A percentile compares a stretch with the other conserved stretches of the same genome.
Conservation (phyloP, 495 filamentous ascomycete species). For the Pseudoneurospora amorphoporcata region DNA sequence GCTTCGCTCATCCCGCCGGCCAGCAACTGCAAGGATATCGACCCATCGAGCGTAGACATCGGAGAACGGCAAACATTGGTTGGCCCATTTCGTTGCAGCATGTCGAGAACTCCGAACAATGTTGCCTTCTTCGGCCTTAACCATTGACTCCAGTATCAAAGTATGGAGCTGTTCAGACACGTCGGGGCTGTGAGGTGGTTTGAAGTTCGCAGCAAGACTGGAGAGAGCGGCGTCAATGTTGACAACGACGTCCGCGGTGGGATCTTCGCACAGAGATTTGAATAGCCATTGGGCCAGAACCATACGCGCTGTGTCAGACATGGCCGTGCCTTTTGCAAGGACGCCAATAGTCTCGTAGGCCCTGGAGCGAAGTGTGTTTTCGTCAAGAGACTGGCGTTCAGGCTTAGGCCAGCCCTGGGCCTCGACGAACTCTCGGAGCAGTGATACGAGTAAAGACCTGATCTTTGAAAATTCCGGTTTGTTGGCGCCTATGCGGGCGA, state of each 20-base stretch:
- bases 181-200: slow-evolving; percentile 29
- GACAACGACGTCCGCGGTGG: slow-evolving; percentile 62
- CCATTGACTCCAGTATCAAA: slow-evolving; percentile 61
- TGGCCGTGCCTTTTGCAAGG: slow-evolving; percentile 47
- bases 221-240: slow-evolving; percentile 85
- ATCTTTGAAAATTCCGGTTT: slow-evolving; percentile 44
- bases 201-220: slow-evolving; percentile 48
- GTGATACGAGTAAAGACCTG: slow-evolving; percentile 58
- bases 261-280: slow-evolving; percentile 67
- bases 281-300: slow-evolving; percentile 70
- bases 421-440: slow-evolving; percentile 64
- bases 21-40: slow-evolving; percentile 67
- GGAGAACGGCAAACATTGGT: slow-evolving; percentile 71
- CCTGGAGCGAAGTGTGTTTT: slow-evolving; percentile 56
- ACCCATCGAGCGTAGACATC: slow-evolving; percentile 81
- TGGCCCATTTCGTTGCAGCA: slow-evolving; percentile 79
- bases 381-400: slow-evolving; percentile 43
- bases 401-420: slow-evolving; percentile 75
- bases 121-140: slow-evolving; percentile 38
- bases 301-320: slow-evolving; percentile 39
- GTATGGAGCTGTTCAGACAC: slow-evolving; percentile 27
- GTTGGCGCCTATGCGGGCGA: slow-evolving; percentile 60
- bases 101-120: slow-evolving; percentile 61
- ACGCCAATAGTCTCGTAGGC: slow-evolving; percentile 82
- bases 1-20: slow-evolving; percentile 51